Evolutionary conservation across 1,139 yeast species (phyloP).

Genomic region (Kluyveromyces marxianus): DNA sequence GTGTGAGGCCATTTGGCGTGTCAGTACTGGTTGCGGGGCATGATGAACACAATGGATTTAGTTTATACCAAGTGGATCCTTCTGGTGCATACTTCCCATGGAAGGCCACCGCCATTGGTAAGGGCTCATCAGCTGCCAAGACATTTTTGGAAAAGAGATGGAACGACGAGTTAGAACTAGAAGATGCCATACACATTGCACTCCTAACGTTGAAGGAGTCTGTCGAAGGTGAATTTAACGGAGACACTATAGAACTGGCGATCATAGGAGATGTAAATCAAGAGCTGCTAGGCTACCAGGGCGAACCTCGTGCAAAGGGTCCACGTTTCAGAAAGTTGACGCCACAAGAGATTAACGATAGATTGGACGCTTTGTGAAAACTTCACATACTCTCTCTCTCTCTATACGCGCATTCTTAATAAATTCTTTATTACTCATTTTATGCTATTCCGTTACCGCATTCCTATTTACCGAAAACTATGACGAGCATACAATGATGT

Average conservation of each 20-base stretch:
- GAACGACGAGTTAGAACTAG: slow-evolving; percentile 93
- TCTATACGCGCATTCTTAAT: no score
- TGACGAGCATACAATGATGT: no score
- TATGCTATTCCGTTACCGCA: no score
- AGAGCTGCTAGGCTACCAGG: slow-evolving; percentile 74
- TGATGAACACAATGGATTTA: slow-evolving; percentile 75
- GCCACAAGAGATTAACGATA: slow-evolving; percentile 89
- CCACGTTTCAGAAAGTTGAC: slow-evolving; percentile 83
- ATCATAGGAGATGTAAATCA: slow-evolving; percentile 81
- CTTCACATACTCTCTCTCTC: not conserved
- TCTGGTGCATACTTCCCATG: slow-evolving; percentile 99
- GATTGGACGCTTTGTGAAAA: slow-evolving; percentile 74
- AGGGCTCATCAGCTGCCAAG: slow-evolving; percentile 88
- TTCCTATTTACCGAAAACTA: no score
- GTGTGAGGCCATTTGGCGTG: slow-evolving; percentile 55
- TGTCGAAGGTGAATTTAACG: slow-evolving; percentile 96
- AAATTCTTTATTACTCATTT: no score
- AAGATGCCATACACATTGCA: slow-evolving; percentile 97
- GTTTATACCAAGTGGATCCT: slow-evolving; percentile 95
- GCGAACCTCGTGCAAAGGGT: slow-evolving; percentile 67
- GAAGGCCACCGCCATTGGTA: slow-evolving; percentile 99
- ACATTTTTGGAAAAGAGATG: slow-evolving; percentile 96
- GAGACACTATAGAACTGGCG: slow-evolving; percentile 91
- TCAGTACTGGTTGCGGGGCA: slow-evolving; percentile 90
- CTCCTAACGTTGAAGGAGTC: slow-evolving; percentile 89